Evolutionary conservation across 192 early-diverging fungal species (phyloP).

Genomic region (Coemansia sp.): DNA sequence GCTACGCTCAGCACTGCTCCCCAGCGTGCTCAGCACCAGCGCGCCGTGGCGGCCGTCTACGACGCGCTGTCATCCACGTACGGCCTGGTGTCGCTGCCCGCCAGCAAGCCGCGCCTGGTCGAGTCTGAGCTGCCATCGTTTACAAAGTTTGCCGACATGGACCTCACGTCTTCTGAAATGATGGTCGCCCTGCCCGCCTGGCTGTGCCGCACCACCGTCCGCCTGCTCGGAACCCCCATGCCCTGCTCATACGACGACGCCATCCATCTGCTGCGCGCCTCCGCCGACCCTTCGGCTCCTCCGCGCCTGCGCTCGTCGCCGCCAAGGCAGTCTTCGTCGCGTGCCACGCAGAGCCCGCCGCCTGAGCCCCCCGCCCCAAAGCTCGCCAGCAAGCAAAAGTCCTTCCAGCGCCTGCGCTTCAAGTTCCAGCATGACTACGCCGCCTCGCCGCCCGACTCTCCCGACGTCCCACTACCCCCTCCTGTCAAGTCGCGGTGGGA

Average conservation of each 20-base stretch:
- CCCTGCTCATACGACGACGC: conserved; percentile 28
- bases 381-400: conserved; percentile 35
- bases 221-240: conserved; percentile 39
- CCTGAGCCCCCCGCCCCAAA: conserved; percentile 1
- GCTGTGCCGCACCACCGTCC: conserved; percentile 51
- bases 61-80: conserved; percentile 39
- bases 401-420: conserved; percentile 46
- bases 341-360: not conserved
- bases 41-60: conserved; percentile 40
- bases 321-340: not conserved
- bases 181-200: conserved; percentile 43
- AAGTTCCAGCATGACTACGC: conserved; percentile 32
- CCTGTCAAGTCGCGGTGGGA: conserved; percentile 44
- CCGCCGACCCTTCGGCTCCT: not conserved
- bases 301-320: not conserved
- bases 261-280: not conserved
- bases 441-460: not conserved
- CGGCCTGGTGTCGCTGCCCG: conserved; percentile 22
- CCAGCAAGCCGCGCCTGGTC: conserved; percentile 37
- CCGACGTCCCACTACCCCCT: conserved; percentile 2
- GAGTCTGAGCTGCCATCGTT: conserved; percentile 41
- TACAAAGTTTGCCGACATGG: conserved; percentile 54
- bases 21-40: conserved; percentile 14
- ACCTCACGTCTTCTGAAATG: conserved; percentile 44
- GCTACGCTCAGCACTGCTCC: conserved; percentile 22